Base-by-base conservation (phyloP, 495 filamentous ascomycete species). In the Penicillium roqueforti region DNA sequence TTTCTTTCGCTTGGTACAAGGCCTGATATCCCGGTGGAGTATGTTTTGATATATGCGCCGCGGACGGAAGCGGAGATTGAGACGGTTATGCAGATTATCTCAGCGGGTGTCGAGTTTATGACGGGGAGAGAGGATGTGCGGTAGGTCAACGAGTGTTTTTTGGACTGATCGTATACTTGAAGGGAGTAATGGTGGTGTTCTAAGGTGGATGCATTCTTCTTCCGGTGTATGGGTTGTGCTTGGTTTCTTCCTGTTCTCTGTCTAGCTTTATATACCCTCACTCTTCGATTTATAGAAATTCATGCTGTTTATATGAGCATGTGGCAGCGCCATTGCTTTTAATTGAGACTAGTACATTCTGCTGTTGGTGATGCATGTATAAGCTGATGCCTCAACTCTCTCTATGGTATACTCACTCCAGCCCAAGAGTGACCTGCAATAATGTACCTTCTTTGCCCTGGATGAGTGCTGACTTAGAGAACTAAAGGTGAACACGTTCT, bases 31-130 rank as follows among this genome's bases (percentile, higher is more conserved):
- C 87, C 88, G 1, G 66, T 68, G 10, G 86, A 85, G 28, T 95
- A 87, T 67, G 67, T 88, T 36, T 83, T 96, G 79, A 78, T 97
- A 13, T 97, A 97, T 73, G 88, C 91, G 22, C 90, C 91, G 0
- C 75, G 87, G 40, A 73, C 82, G 36, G 78, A 85, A 53, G 78
- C 75, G 18, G 88, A 96, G 63, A 66, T 93, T 13, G 75, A 77
- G 26, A 76, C 83, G 29, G 80, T 92, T 3, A 79, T 85, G 72
- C 69, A 78, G 54, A 88, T 97, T 56, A 77, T 95, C 31, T 77
- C 78, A 53, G 91, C 91, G 13, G 81, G 66, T 47, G 61, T 75
- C 22, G 59, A 62, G 47, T 75, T 68, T 48, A 62, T 69, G 60
- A 68, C 72, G 19, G 66, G 63, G 0, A 37, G 57, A 22, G 67